phyloP scores from a whole-genome alignment of 2,329 filamentous ascomycete species.

The Pyrenophora graminea region DNA sequence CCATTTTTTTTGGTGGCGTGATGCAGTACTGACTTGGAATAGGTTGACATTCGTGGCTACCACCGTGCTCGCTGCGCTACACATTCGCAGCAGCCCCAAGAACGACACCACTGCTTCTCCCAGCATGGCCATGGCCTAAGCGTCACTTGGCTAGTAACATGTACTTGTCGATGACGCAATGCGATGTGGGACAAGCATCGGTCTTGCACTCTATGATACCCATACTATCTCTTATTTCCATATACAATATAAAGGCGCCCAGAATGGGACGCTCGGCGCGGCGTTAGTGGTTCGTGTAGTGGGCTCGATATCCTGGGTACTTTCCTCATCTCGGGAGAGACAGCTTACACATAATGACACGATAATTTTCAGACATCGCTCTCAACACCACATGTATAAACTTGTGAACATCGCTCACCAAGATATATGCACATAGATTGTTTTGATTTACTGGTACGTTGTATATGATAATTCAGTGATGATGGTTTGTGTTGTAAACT shows the following conservation, averaged over 20 bases:
- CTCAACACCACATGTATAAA: not conserved
- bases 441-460: too few relatives aligned
- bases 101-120: constrained; percentile 40
- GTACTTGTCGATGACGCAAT: not conserved
- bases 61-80: constrained; percentile 54
- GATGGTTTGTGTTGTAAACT: too few relatives aligned
- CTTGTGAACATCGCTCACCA: too few relatives aligned
- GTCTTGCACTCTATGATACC: constrained; percentile 4
- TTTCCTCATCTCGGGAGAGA: not conserved
- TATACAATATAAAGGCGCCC: not conserved
- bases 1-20: not conserved
- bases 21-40: constrained; percentile 14
- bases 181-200: not conserved
- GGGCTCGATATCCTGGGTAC: not conserved
- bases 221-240: constrained; percentile 5
- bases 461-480: too few relatives aligned
- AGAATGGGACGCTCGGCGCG: constrained; percentile 9
- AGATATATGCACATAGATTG: too few relatives aligned
- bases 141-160: too few relatives aligned
- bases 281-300: constrained; percentile 4
- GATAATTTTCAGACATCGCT: not conserved
- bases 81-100: constrained; percentile 50
- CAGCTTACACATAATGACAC: constrained; percentile 2
- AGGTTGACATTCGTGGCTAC: constrained; percentile 60
- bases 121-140: constrained; percentile 47